Conservation (phyloP, 2,329 filamentous ascomycete species). For the Cladosporium sp. region DNA sequence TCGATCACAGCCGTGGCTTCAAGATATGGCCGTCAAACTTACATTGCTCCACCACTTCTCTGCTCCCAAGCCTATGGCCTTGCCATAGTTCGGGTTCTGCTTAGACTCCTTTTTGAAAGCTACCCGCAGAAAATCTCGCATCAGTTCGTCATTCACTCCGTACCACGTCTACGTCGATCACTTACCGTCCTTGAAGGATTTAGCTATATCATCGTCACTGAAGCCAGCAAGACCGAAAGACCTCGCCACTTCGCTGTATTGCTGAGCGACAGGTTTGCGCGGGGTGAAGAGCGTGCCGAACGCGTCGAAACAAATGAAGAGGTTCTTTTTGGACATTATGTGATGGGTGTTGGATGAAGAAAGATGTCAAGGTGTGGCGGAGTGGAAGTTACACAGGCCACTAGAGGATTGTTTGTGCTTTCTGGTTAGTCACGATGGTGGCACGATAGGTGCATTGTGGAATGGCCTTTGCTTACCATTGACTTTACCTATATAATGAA, state of each 20-base stretch:
- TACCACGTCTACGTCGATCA: neutral
- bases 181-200: constrained; percentile 43
- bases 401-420: neutral
- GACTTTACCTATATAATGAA: neutral
- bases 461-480: neutral
- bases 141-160: neutral
- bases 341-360: neutral
- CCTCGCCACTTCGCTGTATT: constrained; percentile 57
- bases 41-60: constrained; percentile 63
- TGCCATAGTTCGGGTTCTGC: constrained; percentile 61
- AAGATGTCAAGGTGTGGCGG: neutral
- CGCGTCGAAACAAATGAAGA: constrained; percentile 63
- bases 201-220: constrained; percentile 43
- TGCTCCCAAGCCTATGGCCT: constrained; percentile 51
- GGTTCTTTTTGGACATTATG: constrained; percentile 40
- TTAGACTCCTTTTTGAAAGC: constrained; percentile 53
- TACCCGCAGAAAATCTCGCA: neutral
- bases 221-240: constrained; percentile 51
- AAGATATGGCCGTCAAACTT: constrained; percentile 25
- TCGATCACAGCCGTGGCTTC: neutral
- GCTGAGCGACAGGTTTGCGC: constrained; percentile 49
- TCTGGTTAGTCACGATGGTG: neutral
- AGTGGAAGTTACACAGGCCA: neutral
- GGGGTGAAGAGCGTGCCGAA: constrained; percentile 65
- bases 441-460: neutral